Evolutionary conservation across 371 early-diverging fungal genomes (phyloP), one percentile per base, ranked within the genome.

Genomic region (Mucor sp.): DNA sequence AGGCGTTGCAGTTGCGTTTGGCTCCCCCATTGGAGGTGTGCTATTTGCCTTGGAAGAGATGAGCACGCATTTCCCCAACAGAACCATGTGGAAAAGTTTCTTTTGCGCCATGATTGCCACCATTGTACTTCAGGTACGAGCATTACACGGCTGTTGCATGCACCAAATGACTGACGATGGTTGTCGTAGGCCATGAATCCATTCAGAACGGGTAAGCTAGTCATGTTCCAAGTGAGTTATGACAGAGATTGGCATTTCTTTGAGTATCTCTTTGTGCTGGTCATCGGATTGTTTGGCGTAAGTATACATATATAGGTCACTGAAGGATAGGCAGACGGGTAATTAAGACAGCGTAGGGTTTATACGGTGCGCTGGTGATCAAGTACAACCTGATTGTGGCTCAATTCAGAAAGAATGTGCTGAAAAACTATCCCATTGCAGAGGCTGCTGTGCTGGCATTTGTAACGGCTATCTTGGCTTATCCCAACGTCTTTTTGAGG

Each of bases 41-140:
- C 74, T 99, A 27, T 97, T 97, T 78, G 91, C 94, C n/a, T 84
- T 98, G 14, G 99, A 99, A 77, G 98, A 98, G 75, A 93, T 97
- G 69, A 94, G 93, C n/a, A 93, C 92, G 48, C 93, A 93, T 69
- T 99, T 99, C 70, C 94, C 97, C 0, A 88, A 90, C 75, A 92
- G 96, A 74, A 97, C 97, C 5, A 92, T 98, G 93, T 94, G 95
- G 91, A 89, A 95, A 58, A 91, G 93, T 62, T 95, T 96, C 71
- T 93, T 97, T 63, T 97, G 96, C 69, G 94, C 97, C 12, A 83
- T 96, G 82, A 90, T 95, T 37, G 97, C 97, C 0, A 94, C 95
- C 5, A 88, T 95, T 44, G 91, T 94, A 1, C 84, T 98, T 19
- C 93, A 96, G 81, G 86, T 92, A 75, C 35, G 19, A 12, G 8